Conservation (phyloP, 495 filamentous ascomycete species). For the Amniculicola lignicola region DNA sequence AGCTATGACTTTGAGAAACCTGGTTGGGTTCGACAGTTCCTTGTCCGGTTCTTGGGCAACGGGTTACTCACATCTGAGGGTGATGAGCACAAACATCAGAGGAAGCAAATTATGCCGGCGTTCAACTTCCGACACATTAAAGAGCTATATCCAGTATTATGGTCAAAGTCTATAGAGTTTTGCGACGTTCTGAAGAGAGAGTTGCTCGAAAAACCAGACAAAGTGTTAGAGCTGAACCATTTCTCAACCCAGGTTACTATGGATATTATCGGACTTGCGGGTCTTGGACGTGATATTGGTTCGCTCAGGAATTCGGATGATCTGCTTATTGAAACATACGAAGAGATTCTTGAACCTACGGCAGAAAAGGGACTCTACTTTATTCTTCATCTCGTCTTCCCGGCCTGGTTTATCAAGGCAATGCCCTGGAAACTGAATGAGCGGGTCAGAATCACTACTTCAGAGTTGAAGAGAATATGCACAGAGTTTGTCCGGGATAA, state of each 20-base stretch:
- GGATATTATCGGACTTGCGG: conserved; percentile 41
- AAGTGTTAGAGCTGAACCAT: conserved; percentile 36
- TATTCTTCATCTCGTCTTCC: conserved; percentile 46
- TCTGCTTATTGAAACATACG: conserved; percentile 34
- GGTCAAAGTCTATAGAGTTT: conserved; percentile 48
- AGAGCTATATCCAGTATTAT: conserved; percentile 40
- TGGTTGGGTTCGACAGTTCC: conserved; percentile 40
- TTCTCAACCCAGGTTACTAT: conserved; percentile 38
- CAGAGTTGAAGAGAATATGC: conserved; percentile 29
- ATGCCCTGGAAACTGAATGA: conserved; percentile 35
- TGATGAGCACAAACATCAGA: conserved; percentile 39
- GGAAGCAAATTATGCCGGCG: conserved; percentile 40
- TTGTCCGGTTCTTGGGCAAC: conserved; percentile 36
- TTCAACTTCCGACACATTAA: conserved; percentile 41
- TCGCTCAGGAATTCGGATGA: conserved; percentile 36
- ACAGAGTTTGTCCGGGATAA: conserved; percentile 37
- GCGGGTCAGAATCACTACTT: conserved; percentile 27
- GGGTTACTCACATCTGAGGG: conserved; percentile 41
- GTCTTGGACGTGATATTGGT: conserved; percentile 38
- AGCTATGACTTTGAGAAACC: conserved; percentile 55
- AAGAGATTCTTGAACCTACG: conserved; percentile 50
- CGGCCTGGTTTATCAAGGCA: conserved; percentile 36
- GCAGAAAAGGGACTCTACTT: conserved; percentile 50
- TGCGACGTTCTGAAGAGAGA: conserved; percentile 33
- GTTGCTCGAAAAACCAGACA: conserved; percentile 23